phyloP scores from a whole-genome alignment of 2,329 filamentous ascomycete genomes.

The Sporothrix mexicana region DNA sequence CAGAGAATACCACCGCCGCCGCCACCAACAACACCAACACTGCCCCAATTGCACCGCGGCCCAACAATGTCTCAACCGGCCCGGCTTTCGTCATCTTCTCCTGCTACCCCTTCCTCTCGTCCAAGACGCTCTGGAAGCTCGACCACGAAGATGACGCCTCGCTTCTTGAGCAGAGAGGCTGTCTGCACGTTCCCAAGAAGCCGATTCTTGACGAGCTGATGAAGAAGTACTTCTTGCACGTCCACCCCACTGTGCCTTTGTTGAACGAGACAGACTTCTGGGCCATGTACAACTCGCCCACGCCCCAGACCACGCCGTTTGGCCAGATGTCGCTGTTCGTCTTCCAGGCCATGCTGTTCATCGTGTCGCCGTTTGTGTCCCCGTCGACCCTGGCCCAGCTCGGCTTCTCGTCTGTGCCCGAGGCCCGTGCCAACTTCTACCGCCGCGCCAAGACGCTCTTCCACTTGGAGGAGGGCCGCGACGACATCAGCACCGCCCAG shows the following conservation, averaged over 20 bases:
- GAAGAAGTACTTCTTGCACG: conserved; percentile 53
- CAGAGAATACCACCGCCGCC: no score
- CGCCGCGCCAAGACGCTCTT: conserved; percentile 47
- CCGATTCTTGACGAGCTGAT: conserved; percentile 53
- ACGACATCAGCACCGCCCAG: conserved; percentile 49
- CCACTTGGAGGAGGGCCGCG: conserved; percentile 52
- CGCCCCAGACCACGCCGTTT: conserved; percentile 2
- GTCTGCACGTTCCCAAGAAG: conserved; percentile 50
- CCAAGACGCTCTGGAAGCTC: conserved; percentile 47
- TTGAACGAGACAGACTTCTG: conserved; percentile 55
- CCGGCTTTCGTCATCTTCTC: conserved; percentile 43
- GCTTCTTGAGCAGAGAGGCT: conserved; percentile 53
- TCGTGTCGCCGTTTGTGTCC: conserved; percentile 26
- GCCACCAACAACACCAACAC: neutral
- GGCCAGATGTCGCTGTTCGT: conserved; percentile 52
- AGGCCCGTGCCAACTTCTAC: conserved; percentile 33
- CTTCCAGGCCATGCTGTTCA: conserved; percentile 53
- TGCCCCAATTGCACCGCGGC: neutral
- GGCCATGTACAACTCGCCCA: conserved; percentile 46
- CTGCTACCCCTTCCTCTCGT: conserved; percentile 50
- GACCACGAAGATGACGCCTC: conserved; percentile 51
- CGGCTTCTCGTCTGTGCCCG: conserved; percentile 19
- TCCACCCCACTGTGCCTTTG: conserved; percentile 52
- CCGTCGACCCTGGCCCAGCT: conserved; percentile 12
- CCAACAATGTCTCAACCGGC: neutral